Base-by-base conservation (phyloP, 257 asterid genomes). In the Solanum corneliomulleri region DNA sequence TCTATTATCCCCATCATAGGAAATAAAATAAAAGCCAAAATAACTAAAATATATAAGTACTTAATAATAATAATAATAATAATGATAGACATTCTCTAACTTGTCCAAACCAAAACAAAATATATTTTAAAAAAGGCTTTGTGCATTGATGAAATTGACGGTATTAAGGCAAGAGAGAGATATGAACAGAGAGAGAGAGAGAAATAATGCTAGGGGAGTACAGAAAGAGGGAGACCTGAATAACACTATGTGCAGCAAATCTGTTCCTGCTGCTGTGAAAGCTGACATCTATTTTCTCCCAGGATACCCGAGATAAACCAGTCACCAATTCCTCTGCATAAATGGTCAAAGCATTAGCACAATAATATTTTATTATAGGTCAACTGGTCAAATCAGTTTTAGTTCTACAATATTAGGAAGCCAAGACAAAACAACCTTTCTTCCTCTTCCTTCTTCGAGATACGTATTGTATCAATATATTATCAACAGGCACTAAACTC, bases 221-320 rank as follows among this genome's bases (percentile, higher is more conserved):
- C 86, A 68, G 88, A 72, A 87, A 85, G 88, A 66, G 86, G 68
- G 82, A 84, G 56, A 95, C 99, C 99, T 97, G 99, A 89, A 97
- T 97, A 86, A 96, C 89, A 91, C 98, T 95, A 71, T 97, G 99
- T 66, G 99, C 99, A 76, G 98, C 98, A 87, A 90, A 95, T 88
- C 93, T 94, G 82, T 92, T 80, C 91, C 90, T 90, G 94, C 99
- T 96, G 39, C 82, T 89, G 87, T 96, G 99, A 89, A 97, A 97
- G 92, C 99, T 97, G 84, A 96, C 96, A 47, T 97, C 99, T 81
- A 97, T 97, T 92, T 97, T 97, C 93, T 97, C 99, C 99, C 99
- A 97, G 14, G 99, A 88, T 85, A 97, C 89, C 69, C 96, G 94
- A 88, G 98, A 94, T 41, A 97, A 94, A 27, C 96, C 96, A n/a